Percentiles rank a stretch among this genome's conserved stretches.
These are phyloP conservation scores for Nymphaea thermarum DNA, from an alignment of 164 flowering plant genomes.

Conservation along the genomic window DNA sequence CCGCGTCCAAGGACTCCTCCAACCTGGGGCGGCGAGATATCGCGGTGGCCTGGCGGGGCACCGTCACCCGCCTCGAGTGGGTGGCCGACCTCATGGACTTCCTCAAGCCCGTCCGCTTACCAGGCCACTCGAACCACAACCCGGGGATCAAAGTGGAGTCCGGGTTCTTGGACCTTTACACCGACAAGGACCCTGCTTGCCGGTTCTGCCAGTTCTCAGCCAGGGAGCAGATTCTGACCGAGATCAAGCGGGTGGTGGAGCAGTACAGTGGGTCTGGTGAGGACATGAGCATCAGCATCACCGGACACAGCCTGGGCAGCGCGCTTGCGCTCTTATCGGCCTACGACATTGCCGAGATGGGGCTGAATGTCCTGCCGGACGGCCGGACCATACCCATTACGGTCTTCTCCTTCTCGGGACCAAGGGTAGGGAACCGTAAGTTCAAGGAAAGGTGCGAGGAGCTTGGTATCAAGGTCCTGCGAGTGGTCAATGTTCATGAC, in stretches of 20 bases:
- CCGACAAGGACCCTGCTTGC: conserved; percentile 41
- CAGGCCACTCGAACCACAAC: conserved; percentile 11
- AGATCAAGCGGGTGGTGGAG: conserved; percentile 37
- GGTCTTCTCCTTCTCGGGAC: conserved; percentile 60
- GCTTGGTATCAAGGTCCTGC: conserved; percentile 48
- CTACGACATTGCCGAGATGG: conserved; percentile 61
- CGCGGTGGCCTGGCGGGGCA: conserved; percentile 69
- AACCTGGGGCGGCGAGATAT: conserved; percentile 66
- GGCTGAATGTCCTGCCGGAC: conserved; percentile 16
- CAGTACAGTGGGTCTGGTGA: conserved; percentile 25
- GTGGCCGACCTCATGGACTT: conserved; percentile 59
- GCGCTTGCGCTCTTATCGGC: conserved; percentile 57
- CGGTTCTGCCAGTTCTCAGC: conserved; percentile 43
- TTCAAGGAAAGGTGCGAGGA: conserved; percentile 64
- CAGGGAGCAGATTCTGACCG: conserved; percentile 35
- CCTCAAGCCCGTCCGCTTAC: conserved; percentile 36
- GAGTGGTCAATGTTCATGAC: conserved; percentile 65
- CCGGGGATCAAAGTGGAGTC: conserved; percentile 47
- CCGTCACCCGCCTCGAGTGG: conserved; percentile 80
- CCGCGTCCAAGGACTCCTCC: conserved; percentile 11
- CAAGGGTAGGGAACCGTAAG: conserved; percentile 66
- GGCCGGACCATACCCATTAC: conserved; percentile 29
- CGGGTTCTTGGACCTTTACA: conserved; percentile 69
- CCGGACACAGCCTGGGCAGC: conserved; percentile 66
- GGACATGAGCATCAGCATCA: conserved; percentile 48